Conservation (phyloP, 2,329 filamentous ascomycete genomes). For the Colletotrichum phormii region DNA sequence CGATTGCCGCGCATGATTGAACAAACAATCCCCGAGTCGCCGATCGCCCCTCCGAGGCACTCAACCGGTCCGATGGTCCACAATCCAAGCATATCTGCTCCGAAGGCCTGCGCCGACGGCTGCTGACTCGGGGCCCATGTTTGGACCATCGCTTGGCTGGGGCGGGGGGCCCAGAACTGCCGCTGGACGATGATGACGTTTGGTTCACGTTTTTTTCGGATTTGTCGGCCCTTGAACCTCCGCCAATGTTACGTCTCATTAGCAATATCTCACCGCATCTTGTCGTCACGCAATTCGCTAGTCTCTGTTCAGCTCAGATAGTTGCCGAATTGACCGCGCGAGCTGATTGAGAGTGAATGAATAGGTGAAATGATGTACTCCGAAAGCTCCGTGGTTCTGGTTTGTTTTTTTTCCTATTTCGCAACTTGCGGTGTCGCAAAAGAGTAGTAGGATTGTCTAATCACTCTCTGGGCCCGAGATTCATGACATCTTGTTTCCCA, state of each 20-base stretch:
- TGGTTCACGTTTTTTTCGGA: slow-evolving; percentile 5
- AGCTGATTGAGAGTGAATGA: too few relatives aligned
- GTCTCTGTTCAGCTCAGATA: not conserved
- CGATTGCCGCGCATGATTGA: not conserved
- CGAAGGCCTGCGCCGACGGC: not conserved
- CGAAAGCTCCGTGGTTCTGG: too few relatives aligned
- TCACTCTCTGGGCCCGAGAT: too few relatives aligned
- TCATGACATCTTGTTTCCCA: too few relatives aligned
- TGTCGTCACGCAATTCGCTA: slow-evolving; percentile 10
- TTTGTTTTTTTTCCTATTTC: too few relatives aligned
- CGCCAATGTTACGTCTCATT: not conserved
- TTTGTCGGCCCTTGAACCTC: slow-evolving; percentile 1
- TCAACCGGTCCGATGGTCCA: not conserved
- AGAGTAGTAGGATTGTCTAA: too few relatives aligned
- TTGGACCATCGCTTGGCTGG: not conserved
- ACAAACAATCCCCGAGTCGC: not conserved
- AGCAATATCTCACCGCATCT: slow-evolving; percentile 5
- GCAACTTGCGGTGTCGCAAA: too few relatives aligned
- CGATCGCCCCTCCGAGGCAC: not conserved
- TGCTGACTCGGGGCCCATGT: slow-evolving; percentile 25
- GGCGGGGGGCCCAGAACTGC: not conserved
- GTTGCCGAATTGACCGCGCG: too few relatives aligned
- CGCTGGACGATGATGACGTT: not conserved
- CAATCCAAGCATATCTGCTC: not conserved
- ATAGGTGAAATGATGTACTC: too few relatives aligned